Evolutionary conservation across 495 filamentous ascomycete genomes (phyloP), one percentile per base, ranked within the genome.

Genomic region (Collariella sp.): DNA sequence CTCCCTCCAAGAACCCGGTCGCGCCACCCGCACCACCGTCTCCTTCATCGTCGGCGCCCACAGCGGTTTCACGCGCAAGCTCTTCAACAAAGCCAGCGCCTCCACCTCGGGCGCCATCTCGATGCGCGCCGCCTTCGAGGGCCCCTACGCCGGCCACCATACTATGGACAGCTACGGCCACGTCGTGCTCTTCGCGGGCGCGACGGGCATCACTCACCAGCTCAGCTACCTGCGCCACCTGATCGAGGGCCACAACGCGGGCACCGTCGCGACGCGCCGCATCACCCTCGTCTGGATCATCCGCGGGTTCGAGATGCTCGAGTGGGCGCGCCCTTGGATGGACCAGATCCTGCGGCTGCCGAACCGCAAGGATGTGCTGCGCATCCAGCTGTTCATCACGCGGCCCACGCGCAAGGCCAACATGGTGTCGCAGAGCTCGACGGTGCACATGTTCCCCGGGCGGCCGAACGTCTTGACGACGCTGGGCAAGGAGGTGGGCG

Each of bases 321-420:
- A 95, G 69, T 98, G 93, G 93, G 88, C 90, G 59, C 79, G 87
- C 7, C 86, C 88, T 13, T 97, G 87, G 87, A 95, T 98, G 87
- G 89, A 89, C 54, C 76, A 78, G 57, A 85, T 97, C 49, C 73
- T 96, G 52, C 76, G 76, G 38, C 83, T 95, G 83, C 83, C 87
- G 9, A 74, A 80, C 41, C 83, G 90, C 3, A 76, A 86, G 20
- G 87, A 91, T 15, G 73, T 94, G 3, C 80, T 97, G 42, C 81
- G 82, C 45, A 84, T 96, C 63, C 81, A 89, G 67, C 79, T 96
- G 5, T 96, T 94, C 69, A 80, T 97, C 49, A 96, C 91, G 1
- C 76, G 87, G 10, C 91, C 91, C 6, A 79, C 83, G 58, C 82
- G 79, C 58, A 76, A 83, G 0, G 83, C 79, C 65, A 83, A 90